Base-by-base conservation (phyloP, 1,284 basidiomycete species). In the Sanguinoderma infundibulare region DNA sequence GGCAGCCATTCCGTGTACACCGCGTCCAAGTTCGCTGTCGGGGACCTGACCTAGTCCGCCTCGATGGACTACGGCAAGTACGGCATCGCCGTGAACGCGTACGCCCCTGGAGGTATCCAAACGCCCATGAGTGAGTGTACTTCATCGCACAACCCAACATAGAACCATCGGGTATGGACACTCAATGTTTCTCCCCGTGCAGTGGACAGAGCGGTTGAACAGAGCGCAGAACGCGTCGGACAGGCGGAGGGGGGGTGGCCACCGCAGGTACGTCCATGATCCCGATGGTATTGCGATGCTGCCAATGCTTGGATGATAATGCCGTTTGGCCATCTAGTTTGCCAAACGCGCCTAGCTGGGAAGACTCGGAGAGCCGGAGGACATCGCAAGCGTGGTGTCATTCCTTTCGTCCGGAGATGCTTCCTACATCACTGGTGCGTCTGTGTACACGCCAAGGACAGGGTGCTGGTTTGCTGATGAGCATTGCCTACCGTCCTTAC, bases 331-430 rank as follows among this genome's bases (percentile, higher is more conserved):
- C n/a, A n/a, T n/a, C n/a, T n/a, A n/a, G n/a, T n/a, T n/a, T n/a
- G n/a, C n/a, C n/a, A n/a, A n/a, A n/a, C n/a, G n/a, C n/a, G n/a
- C n/a, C n/a, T n/a, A n/a, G n/a, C n/a, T 66, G 0, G 69, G 65
- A n/a, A 58, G 64, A 2, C 49, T 70, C 17, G 74, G 73, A 20
- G 63, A 57, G 20, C 70, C 74, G 0, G 70, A 75, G n/a, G 73
- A 78, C 52, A 67, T 78, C 35, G 73, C 76, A 2, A 70, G 67
- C 5, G 57, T 79, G 10, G 78, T 77, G n/a, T n/a, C 77, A 0
- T 79, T 69, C 62, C 67, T 79, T 1, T 71, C 69, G 2, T 74
- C 73, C 1, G 64, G 71, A n/a, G 74, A 74, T 30, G 69, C 75
- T 0, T 53, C 59, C 15, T 77, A 72, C 59, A 67, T 78, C 20